These are phyloP conservation scores for Rubia tinctorum DNA, from an alignment of 305 asterid species.

Conservation along the genomic window DNA sequence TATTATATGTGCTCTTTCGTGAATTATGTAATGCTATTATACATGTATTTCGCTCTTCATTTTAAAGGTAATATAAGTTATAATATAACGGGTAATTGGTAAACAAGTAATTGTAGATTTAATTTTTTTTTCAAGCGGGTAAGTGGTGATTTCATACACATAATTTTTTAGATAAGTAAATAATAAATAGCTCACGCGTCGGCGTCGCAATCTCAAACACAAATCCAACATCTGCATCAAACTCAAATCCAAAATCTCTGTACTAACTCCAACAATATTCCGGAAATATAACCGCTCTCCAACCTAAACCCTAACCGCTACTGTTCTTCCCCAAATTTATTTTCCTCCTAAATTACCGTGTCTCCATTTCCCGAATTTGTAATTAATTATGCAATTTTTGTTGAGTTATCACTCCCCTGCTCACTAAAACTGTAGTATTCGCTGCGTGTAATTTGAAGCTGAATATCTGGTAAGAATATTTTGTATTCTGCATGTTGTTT, in stretches of 20 bases:
- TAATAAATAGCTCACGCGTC: background rate
- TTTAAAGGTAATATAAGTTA: too few species aligned
- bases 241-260: background rate
- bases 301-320: conserved; percentile 13
- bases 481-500: background rate
- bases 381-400: background rate
- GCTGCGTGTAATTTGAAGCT: background rate
- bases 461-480: conserved; percentile 7
- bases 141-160: background rate
- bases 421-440: background rate
- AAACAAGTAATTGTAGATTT: too few species aligned
- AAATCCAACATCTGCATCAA: background rate
- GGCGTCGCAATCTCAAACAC: conserved; percentile 2
- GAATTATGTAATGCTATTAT: too few species aligned
- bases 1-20: too few species aligned
- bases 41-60: too few species aligned
- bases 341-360: conserved; percentile 1
- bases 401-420: background rate
- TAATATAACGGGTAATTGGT: background rate
- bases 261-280: background rate
- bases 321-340: conserved; percentile 7
- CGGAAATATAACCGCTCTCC: background rate
- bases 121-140: background rate
- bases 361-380: background rate
- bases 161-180: background rate